Evolutionary conservation across 306 rosid genomes (phyloP), one percentile per base, ranked within the genome.

Genomic region (Glycine latifolia): DNA sequence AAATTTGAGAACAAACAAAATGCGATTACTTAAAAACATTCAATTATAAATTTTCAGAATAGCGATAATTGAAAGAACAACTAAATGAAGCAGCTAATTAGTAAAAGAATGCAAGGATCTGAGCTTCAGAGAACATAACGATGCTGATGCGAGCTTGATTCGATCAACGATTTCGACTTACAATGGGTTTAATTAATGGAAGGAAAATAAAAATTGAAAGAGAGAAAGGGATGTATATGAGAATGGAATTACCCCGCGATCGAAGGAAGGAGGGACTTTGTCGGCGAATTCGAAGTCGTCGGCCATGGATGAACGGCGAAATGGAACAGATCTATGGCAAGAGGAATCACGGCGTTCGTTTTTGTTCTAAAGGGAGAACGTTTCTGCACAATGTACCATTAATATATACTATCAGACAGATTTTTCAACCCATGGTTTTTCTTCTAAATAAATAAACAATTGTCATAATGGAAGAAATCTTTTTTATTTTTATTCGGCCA

Each of bases 251-350:
- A 90, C 94, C 91, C 35, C 44, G 67, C 79, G 81, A 61, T 89
- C 93, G 73, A 84, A 87, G 3, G 89, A 81, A 10, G 91, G 89
- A 78, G 91, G 90, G 31, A 85, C 90, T 58, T 80, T 65, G 43
- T 73, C 78, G 50, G 77, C 20, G 55, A 79, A 86, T 14, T 82
- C 87, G 62, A 76, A 84, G 58, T 84, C 85, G 44, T 89, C 92
- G 8, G 81, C 90, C 94, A 91, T 86, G 73, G 86, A 50, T 31
- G 78, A 72, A 55, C 39, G 61, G 69, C 82, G 37, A 81, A 78
- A 77, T 59, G 16, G 31, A 55, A 77, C 67, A 89, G 87, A 87
- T 84, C 89, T 77, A 35, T 47, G 20, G 17, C 10, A 4, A 33
- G 48, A 26, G 33, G 10, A 63, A 35, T 35, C 10, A 35, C 43